These are phyloP conservation scores for Colletotrichum plurivorum DNA, from an alignment of 2,329 filamentous ascomycete species.

Conservation along the genomic window DNA sequence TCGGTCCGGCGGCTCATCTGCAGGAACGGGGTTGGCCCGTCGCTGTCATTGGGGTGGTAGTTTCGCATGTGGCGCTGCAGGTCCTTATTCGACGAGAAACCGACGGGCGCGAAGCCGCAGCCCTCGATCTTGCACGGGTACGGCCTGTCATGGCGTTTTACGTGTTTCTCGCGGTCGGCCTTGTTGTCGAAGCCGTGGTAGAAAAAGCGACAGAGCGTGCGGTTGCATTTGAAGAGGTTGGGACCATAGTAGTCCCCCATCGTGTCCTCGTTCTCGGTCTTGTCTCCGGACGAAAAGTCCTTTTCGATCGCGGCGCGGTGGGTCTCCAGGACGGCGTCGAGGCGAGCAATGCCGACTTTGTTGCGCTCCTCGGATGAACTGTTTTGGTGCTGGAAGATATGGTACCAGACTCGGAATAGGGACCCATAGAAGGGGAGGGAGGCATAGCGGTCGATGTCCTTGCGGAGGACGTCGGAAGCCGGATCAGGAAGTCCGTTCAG, in stretches of 20 bases:
- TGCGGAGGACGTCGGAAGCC: not conserved
- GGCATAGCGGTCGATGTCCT: slow-evolving; percentile 40
- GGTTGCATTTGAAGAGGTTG: slow-evolving; percentile 57
- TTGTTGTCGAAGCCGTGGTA: slow-evolving; percentile 55
- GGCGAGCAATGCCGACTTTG: slow-evolving; percentile 48
- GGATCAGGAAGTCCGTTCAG: not conserved
- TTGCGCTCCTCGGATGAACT: slow-evolving; percentile 44
- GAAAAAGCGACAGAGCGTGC: slow-evolving; percentile 58
- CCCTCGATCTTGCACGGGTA: slow-evolving; percentile 52
- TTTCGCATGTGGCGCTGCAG: slow-evolving; percentile 49
- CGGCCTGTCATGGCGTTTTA: slow-evolving; percentile 56
- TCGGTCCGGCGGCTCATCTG: slow-evolving; percentile 41
- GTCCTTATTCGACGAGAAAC: slow-evolving; percentile 58
- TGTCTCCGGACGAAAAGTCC: not conserved
- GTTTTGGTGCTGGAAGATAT: slow-evolving; percentile 43
- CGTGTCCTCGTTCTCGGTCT: not conserved
- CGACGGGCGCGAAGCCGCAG: slow-evolving; percentile 52
- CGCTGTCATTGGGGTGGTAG: slow-evolving; percentile 46
- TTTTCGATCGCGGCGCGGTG: slow-evolving; percentile 50
- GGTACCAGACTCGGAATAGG: slow-evolving; percentile 42
- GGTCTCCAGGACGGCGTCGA: slow-evolving; percentile 44
- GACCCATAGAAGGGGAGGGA: slow-evolving; percentile 38
- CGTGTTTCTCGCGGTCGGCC: slow-evolving; percentile 51
- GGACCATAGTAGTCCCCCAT: slow-evolving; percentile 53
- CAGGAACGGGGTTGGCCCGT: slow-evolving; percentile 41